phyloP scores from a whole-genome alignment of 2,329 filamentous ascomycete species.

The Penicillium thymicola region DNA sequence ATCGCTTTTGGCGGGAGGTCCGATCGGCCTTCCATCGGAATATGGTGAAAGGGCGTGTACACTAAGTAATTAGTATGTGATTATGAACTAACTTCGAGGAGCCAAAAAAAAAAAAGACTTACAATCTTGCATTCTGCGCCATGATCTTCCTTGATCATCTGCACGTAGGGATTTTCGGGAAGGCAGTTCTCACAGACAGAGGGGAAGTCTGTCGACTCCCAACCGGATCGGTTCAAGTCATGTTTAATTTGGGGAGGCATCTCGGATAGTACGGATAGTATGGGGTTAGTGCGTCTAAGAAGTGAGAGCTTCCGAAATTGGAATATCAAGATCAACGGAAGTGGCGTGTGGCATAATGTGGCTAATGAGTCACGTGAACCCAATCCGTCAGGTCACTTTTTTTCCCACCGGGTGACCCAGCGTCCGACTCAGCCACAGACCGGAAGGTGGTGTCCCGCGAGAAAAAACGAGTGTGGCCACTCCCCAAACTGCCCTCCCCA shows the following conservation, averaged over 20 bases:
- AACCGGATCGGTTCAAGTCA: constrained; percentile 90
- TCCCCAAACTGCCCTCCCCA: not conserved
- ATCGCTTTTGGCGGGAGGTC: constrained; percentile 85
- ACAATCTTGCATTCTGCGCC: constrained; percentile 76
- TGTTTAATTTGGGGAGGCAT: constrained; percentile 91
- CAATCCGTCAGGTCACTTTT: constrained; percentile 11
- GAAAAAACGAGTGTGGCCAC: constrained; percentile 7
- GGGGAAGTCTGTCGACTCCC: constrained; percentile 68
- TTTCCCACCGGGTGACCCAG: constrained; percentile 9
- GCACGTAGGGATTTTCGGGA: constrained; percentile 94
- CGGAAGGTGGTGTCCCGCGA: constrained; percentile 16
- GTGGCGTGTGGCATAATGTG: constrained; percentile 14
- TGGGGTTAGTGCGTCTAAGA: not conserved
- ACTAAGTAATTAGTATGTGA: constrained; percentile 42
- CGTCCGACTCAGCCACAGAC: constrained; percentile 20
- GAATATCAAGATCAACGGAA: constrained; percentile 9
- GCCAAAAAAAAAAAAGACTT: constrained; percentile 13
- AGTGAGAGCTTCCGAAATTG: not conserved
- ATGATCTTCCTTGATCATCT: constrained; percentile 98
- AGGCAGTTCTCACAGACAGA: constrained; percentile 77
- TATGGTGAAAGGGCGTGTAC: constrained; percentile 91
- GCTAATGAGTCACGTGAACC: constrained; percentile 10
- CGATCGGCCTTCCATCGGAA: constrained; percentile 94
- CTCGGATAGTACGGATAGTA: constrained; percentile 10
- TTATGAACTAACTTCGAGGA: not conserved